Percentiles rank a stretch among this genome's conserved stretches.
Evolutionary conservation across 1,139 yeast species (phyloP).

Genomic region (Yamadazyma pseudoaaseri): DNA sequence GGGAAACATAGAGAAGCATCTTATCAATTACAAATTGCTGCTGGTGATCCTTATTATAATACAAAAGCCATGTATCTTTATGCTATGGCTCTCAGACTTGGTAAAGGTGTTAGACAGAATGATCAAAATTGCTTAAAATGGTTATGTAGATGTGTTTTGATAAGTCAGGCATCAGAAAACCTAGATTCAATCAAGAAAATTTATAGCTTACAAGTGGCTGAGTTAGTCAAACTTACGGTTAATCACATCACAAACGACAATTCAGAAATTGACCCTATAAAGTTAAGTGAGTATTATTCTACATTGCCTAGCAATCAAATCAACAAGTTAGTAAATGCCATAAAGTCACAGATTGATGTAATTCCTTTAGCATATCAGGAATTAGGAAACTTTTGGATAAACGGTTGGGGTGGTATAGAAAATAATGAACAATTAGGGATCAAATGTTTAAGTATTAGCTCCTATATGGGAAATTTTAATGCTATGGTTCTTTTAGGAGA

Average conservation of each 20-base stretch:
- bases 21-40: constrained; percentile 63
- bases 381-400: constrained; percentile 58
- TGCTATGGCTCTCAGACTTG: constrained; percentile 66
- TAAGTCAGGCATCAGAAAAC: constrained; percentile 5
- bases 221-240: constrained; percentile 28
- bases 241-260: constrained; percentile 22
- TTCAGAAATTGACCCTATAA: constrained; percentile 29
- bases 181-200: constrained; percentile 21
- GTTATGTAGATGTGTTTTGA: constrained; percentile 47
- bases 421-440: constrained; percentile 61
- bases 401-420: constrained; percentile 56
- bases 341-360: constrained; percentile 29
- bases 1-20: constrained; percentile 71
- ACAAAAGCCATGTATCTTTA: constrained; percentile 66
- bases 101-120: constrained; percentile 69
- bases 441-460: constrained; percentile 63
- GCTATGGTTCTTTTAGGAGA: constrained; percentile 74
- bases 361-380: constrained; percentile 44
- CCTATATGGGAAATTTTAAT: constrained; percentile 65
- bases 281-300: constrained; percentile 25
- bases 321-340: constrained; percentile 24
- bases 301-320: constrained; percentile 26
- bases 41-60: constrained; percentile 57
- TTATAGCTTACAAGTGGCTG: constrained; percentile 28
- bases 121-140: constrained; percentile 57